Evolutionary conservation across 495 filamentous ascomycete genomes (phyloP).

Genomic region (Xylaria grammica): DNA sequence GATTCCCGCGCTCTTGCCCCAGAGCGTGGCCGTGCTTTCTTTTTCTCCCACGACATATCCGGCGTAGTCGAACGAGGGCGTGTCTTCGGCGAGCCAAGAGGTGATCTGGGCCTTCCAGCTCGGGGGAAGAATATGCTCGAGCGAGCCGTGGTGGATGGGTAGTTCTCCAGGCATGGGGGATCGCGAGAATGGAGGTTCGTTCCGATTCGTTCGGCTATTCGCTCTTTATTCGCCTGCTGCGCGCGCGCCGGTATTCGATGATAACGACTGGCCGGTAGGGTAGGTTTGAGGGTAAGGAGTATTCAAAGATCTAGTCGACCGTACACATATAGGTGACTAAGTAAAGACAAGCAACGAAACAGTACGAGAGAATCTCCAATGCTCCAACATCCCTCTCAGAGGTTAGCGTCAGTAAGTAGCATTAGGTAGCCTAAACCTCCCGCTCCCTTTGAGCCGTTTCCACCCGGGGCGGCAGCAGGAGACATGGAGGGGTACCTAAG

Average conservation of each 20-base stretch:
- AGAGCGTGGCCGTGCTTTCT: slow-evolving; percentile 75
- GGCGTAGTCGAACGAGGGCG: slow-evolving; percentile 93
- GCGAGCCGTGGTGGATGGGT: slow-evolving; percentile 65
- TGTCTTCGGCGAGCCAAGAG: slow-evolving; percentile 92
- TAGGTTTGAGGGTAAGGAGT: background rate
- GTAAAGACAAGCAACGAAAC: too few species aligned
- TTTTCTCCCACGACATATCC: slow-evolving; percentile 93
- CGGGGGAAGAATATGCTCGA: slow-evolving; percentile 80
- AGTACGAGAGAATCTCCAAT: too few species aligned
- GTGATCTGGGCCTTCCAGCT: slow-evolving; percentile 82
- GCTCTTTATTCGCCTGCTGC: too few species aligned
- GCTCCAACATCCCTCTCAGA: too few species aligned
- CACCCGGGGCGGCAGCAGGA: too few species aligned
- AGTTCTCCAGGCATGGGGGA: background rate
- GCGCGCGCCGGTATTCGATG: too few species aligned
- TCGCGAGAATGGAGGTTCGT: background rate
- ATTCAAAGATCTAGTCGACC: too few species aligned
- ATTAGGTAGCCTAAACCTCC: too few species aligned
- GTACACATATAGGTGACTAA: too few species aligned
- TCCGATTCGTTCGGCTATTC: background rate
- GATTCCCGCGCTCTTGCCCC: slow-evolving; percentile 87
- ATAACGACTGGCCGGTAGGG: too few species aligned
- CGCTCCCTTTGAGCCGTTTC: slow-evolving; percentile 29
- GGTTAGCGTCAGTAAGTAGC: too few species aligned
- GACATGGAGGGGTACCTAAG: background rate